A percentile compares a stretch with the other conserved stretches of the same genome.
These are phyloP conservation scores for Colletotrichum plurivorum DNA, from an alignment of 2,329 filamentous ascomycete species.

Conservation along the genomic window DNA sequence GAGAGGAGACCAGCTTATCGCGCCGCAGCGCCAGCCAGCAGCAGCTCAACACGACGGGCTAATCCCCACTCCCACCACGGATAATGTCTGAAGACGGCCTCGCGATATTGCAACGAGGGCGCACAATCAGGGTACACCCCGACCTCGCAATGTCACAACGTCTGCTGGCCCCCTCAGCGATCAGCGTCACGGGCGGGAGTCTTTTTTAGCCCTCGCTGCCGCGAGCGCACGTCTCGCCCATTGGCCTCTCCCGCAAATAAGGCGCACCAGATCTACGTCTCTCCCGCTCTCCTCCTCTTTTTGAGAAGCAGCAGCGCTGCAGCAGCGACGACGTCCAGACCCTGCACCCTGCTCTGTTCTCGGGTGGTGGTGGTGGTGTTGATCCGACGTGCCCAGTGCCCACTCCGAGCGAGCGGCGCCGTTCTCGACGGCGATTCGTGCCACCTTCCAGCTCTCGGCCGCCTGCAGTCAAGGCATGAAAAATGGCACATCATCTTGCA, in stretches of 20 bases:
- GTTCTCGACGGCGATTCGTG: conserved; percentile 34
- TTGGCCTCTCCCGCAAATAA: conserved; percentile 30
- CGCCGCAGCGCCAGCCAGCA: conserved; percentile 30
- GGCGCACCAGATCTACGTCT: conserved; percentile 33
- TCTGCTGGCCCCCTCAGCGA: conserved; percentile 14
- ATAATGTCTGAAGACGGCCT: conserved; percentile 33
- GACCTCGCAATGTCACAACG: conserved; percentile 4
- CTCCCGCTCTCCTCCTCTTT: conserved; percentile 8
- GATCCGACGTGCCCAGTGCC: conserved; percentile 30
- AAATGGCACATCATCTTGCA: conserved; percentile 42
- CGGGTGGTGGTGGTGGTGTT: conserved; percentile 21
- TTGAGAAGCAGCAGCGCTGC: background rate
- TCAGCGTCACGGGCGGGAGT: conserved; percentile 34
- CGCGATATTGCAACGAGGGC: conserved; percentile 17
- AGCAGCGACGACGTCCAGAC: conserved; percentile 24
- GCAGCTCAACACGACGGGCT: conserved; percentile 31
- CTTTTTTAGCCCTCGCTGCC: conserved; percentile 34
- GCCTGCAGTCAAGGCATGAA: conserved; percentile 43
- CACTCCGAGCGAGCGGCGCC: conserved; percentile 29
- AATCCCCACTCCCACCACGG: conserved; percentile 35
- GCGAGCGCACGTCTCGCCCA: conserved; percentile 31
- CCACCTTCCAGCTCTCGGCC: conserved; percentile 35
- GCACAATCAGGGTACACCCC: conserved; percentile 33
- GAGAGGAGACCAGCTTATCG: conserved; percentile 24
- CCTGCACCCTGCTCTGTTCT: conserved; percentile 23